These are phyloP conservation scores for Kluyveromyces starmeri DNA, from an alignment of 805 yeast genomes.

Conservation along the genomic window DNA sequence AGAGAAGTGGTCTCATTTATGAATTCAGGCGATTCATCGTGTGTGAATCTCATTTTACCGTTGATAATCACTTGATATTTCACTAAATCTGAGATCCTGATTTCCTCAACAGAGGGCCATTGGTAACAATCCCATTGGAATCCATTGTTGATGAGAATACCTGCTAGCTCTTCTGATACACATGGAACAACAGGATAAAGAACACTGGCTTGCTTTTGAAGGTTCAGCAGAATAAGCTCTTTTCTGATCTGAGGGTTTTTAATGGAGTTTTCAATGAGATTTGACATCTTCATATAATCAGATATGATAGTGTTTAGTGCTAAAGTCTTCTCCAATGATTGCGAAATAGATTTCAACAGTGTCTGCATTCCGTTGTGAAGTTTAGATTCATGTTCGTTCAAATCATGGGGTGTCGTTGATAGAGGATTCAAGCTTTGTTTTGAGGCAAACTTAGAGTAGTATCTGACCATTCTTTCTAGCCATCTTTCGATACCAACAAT, in stretches of 20 bases:
- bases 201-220: slow-evolving; percentile 46
- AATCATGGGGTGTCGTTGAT: slow-evolving; percentile 11
- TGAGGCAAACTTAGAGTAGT: slow-evolving; percentile 9
- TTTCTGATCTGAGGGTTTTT: slow-evolving; percentile 31
- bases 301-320: slow-evolving; percentile 81
- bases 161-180: slow-evolving; percentile 77
- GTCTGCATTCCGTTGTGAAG: slow-evolving; percentile 51
- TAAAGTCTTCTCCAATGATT: slow-evolving; percentile 48
- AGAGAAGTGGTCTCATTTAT: slow-evolving; percentile 30
- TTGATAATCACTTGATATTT: slow-evolving; percentile 59
- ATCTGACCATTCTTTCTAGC: slow-evolving; percentile 49
- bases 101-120: slow-evolving; percentile 54
- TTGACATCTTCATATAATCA: slow-evolving; percentile 79
- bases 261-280: slow-evolving; percentile 34
- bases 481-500: slow-evolving; percentile 85
- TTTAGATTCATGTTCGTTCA: slow-evolving; percentile 38
- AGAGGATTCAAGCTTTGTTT: slow-evolving; percentile 4
- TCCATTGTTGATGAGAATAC: slow-evolving; percentile 27
- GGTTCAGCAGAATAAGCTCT: slow-evolving; percentile 39
- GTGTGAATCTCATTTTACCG: slow-evolving; percentile 55
- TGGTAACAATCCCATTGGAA: slow-evolving; percentile 26
- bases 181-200: slow-evolving; percentile 80
- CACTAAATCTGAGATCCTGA: slow-evolving; percentile 30
- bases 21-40: slow-evolving; percentile 32
- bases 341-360: slow-evolving; percentile 41